A percentile compares a stretch with the other conserved stretches of the same genome.
These are phyloP conservation scores for Fusarium algeriense DNA, from an alignment of 2,329 filamentous ascomycete genomes.

Conservation along the genomic window DNA sequence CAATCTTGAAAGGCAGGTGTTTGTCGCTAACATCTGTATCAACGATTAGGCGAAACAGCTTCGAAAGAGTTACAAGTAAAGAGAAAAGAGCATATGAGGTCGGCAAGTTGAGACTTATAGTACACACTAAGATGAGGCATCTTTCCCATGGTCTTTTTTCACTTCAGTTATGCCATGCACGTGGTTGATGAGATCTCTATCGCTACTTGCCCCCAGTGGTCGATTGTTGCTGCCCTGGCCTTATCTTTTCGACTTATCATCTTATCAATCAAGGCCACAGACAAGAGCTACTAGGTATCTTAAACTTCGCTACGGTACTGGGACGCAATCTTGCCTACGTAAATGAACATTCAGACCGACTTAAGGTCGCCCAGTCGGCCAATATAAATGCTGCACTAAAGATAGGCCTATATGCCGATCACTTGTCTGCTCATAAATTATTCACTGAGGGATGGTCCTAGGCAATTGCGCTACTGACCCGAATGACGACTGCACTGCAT, in stretches of 20 bases:
- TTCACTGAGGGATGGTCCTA: no score
- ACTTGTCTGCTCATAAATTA: no score
- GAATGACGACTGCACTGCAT: neutral
- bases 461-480: neutral
- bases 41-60: neutral
- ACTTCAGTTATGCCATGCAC: slow-evolving; percentile 14
- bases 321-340: no score
- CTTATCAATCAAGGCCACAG: slow-evolving; percentile 24
- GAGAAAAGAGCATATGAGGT: neutral
- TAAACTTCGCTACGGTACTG: no score
- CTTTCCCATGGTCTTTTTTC: neutral
- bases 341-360: no score
- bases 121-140: neutral
- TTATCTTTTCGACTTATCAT: slow-evolving; percentile 18
- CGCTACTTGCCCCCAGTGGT: slow-evolving; percentile 7
- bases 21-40: neutral
- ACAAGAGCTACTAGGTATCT: neutral
- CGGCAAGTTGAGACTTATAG: neutral
- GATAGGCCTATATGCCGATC: no score
- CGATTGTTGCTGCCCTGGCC: slow-evolving; percentile 22
- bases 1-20: neutral
- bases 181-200: neutral
- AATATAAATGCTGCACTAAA: neutral
- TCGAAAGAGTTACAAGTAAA: neutral
- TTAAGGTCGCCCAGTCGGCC: neutral